Evolutionary conservation across 805 yeast species (phyloP), one percentile per base, ranked within the genome.

Genomic region (Kazachstania kunashirensis): DNA sequence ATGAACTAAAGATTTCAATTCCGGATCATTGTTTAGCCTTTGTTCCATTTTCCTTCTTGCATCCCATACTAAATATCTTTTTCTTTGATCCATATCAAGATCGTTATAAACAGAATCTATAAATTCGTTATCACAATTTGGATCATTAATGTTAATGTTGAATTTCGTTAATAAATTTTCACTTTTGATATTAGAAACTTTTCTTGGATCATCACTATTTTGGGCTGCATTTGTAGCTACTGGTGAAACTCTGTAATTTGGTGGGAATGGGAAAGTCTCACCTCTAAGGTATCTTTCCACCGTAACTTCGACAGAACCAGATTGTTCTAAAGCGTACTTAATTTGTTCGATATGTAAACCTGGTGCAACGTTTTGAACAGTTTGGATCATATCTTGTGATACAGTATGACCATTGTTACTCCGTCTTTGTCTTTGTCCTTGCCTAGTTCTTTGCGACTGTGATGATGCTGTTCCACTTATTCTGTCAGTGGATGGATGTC

Each of bases 301-400:
- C 0, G 96, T 85, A 7, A 59, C 71, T 55, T 84, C 85, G 1
- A 88, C 88, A 9, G 81, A 77, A 0, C 92, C 89, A 0, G 89
- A 73, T 40, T 73, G 66, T 50, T 79, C 77, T 43, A 89, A 68
- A 50, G 83, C 95, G 43, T 67, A 67, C 43, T 77, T 67, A 41
- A 89, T 84, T 53, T 82, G 92, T 6, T 73, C 84, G 3, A 61
- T 68, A 2, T 83, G 67, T 26, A 83, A 62, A 16, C 67, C 66
- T 2, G 96, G 96, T 0, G 86, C 94, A 35, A 88, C 67, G 30
- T 84, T 75, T 46, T 77, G 83, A 4, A 88, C 96, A 0, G 82
- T 76, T 43, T 79, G 86, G 29, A 88, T 68, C 96, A 88, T 88
- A 36, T 71, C 70, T 5, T 65, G 66, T 3, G 79, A 73, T 20